These are phyloP conservation scores for Alternaria ethzedia DNA, from an alignment of 2,329 filamentous ascomycete genomes.

Conservation along the genomic window DNA sequence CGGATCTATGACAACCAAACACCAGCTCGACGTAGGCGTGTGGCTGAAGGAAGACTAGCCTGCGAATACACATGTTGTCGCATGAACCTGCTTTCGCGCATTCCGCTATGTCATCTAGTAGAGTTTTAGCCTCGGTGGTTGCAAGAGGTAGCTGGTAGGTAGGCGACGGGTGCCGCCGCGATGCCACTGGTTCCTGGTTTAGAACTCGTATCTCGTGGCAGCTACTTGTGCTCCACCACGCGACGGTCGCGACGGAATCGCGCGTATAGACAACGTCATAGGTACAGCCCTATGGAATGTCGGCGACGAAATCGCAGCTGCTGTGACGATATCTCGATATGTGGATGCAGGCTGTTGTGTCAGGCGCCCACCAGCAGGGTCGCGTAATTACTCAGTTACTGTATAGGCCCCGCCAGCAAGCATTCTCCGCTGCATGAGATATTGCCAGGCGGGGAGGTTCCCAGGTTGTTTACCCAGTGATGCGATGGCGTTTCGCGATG, in stretches of 20 bases:
- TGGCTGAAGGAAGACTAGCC: slow-evolving; percentile 29
- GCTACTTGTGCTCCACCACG: slow-evolving; percentile 28
- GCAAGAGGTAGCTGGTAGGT: background rate
- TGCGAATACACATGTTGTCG: slow-evolving; percentile 34
- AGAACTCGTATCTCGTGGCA: slow-evolving; percentile 38
- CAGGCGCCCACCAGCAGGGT: slow-evolving; percentile 7
- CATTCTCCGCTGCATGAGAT: slow-evolving; percentile 25
- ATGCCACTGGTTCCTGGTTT: slow-evolving; percentile 18
- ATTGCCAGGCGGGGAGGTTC: slow-evolving; percentile 12
- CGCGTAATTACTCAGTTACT: slow-evolving; percentile 17
- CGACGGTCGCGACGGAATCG: background rate
- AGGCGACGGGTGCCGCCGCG: slow-evolving; percentile 16
- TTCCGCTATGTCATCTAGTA: slow-evolving; percentile 25
- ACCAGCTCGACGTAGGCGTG: slow-evolving; percentile 25
- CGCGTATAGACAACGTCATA: slow-evolving; percentile 11
- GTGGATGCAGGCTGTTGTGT: background rate
- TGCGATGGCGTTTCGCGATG: background rate
- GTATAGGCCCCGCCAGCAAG: slow-evolving; percentile 3
- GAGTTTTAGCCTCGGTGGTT: slow-evolving; percentile 28
- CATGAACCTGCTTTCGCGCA: slow-evolving; percentile 35
- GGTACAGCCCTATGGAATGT: slow-evolving; percentile 25
- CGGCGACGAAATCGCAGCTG: slow-evolving; percentile 1
- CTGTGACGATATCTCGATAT: background rate
- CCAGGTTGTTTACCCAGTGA: slow-evolving; percentile 13
- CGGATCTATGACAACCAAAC: slow-evolving; percentile 18